Percentiles rank a stretch among this genome's conserved stretches.
Conservation (phyloP, 2,329 filamentous ascomycete genomes). For the Eutypella sp. region DNA sequence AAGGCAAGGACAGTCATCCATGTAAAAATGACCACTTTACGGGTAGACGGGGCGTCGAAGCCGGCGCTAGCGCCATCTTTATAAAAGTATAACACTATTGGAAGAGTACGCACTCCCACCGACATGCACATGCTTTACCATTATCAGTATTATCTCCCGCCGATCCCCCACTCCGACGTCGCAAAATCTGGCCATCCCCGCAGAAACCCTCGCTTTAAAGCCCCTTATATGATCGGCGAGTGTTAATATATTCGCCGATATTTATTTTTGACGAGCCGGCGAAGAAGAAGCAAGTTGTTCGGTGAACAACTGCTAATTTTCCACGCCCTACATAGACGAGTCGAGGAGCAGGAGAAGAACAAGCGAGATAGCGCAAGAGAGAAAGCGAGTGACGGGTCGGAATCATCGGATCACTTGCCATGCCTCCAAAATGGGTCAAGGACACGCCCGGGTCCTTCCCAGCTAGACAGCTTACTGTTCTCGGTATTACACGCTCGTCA, state of each 20-base stretch:
- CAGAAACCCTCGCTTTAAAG: not conserved
- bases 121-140: not conserved
- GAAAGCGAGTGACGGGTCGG: too few relatives aligned
- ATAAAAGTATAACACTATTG: not conserved
- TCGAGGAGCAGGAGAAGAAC: too few relatives aligned
- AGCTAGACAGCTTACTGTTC: slow-evolving; percentile 38
- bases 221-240: too few relatives aligned
- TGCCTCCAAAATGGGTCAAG: not conserved
- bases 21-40: too few relatives aligned
- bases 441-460: slow-evolving; percentile 31
- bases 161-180: not conserved
- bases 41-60: too few relatives aligned
- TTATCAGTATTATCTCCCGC: not conserved
- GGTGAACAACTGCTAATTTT: too few relatives aligned
- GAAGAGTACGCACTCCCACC: not conserved
- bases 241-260: too few relatives aligned
- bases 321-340: too few relatives aligned
- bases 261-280: too few relatives aligned
- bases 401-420: not conserved
- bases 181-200: not conserved
- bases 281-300: not conserved
- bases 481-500: slow-evolving; percentile 24
- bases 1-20: too few relatives aligned
- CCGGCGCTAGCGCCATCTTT: too few relatives aligned
- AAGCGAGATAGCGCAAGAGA: too few relatives aligned